Conservation (phyloP, 148 eudicot species). For the Fallopia convolvulus region DNA sequence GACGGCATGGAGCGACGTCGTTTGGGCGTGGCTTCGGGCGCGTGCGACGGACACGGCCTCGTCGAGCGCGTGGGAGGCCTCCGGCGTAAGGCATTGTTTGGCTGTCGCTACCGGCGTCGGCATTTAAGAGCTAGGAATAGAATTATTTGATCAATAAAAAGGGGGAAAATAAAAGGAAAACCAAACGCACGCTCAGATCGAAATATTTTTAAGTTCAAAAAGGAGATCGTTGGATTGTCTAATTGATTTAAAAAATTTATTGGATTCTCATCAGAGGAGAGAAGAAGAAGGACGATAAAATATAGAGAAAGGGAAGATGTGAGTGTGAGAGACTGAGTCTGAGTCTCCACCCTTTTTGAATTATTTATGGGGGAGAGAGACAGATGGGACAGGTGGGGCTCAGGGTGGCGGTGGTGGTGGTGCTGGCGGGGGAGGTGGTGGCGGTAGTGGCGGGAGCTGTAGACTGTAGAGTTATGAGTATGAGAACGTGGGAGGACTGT, state of each 20-base stretch:
- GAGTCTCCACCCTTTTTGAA: not conserved
- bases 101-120: conserved; percentile 83
- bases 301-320: not conserved
- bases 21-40: conserved; percentile 66
- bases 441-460: not conserved
- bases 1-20: conserved; percentile 73
- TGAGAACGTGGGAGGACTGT: not conserved
- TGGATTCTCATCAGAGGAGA: not conserved
- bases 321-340: not conserved
- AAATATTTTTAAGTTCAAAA: not conserved
- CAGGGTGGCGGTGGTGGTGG: conserved; percentile 9
- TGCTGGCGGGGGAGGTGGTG: not conserved
- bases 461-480: conserved; percentile 2
- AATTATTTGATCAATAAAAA: not conserved
- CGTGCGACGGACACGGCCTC: conserved; percentile 65
- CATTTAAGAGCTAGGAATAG: conserved; percentile 25
- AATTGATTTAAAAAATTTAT: no score
- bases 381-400: conserved; percentile 15
- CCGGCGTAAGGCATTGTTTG: conserved; percentile 66
- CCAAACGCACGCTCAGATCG: not conserved
- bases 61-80: conserved; percentile 56
- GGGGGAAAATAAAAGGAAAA: not conserved
- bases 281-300: not conserved
- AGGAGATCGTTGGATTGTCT: not conserved
- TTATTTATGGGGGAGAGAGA: conserved; percentile 16